These are phyloP conservation scores for Pleurotus cornucopiae DNA, from an alignment of 768 basidiomycete genomes.

Conservation along the genomic window DNA sequence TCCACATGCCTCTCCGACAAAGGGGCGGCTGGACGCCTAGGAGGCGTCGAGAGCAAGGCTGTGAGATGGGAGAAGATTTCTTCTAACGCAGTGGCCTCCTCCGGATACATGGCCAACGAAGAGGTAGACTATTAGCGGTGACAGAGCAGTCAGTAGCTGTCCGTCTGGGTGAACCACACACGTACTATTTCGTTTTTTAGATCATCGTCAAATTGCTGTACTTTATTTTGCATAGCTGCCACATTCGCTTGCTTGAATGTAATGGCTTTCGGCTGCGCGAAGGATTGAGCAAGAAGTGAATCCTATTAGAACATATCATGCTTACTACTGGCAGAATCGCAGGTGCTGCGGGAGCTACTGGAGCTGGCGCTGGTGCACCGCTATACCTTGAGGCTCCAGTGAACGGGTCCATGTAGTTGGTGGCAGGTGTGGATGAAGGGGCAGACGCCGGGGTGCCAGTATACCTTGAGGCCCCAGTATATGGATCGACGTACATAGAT, in stretches of 20 bases:
- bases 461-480: conserved; percentile 61
- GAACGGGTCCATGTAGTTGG: conserved; percentile 57
- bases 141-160: neutral
- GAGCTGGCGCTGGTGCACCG: conserved; percentile 32
- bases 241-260: conserved; percentile 85
- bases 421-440: conserved; percentile 25
- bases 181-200: conserved; percentile 68
- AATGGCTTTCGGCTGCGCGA: conserved; percentile 51
- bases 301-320: neutral
- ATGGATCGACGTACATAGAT: conserved; percentile 10
- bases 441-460: conserved; percentile 30
- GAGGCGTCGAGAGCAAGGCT: conserved; percentile 36
- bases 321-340: conserved; percentile 51
- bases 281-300: neutral
- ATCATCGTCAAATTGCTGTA: conserved; percentile 69
- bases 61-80: conserved; percentile 61
- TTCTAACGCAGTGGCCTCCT: conserved; percentile 54
- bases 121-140: conserved; percentile 53
- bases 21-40: conserved; percentile 25
- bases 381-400: conserved; percentile 66
- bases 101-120: conserved; percentile 63
- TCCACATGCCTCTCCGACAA: conserved; percentile 53
- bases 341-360: conserved; percentile 26
- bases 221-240: conserved; percentile 72
- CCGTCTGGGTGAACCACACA: neutral